Evolutionary conservation across 2,329 filamentous ascomycete species (phyloP).

Genomic region (Neofusicoccum ribis): DNA sequence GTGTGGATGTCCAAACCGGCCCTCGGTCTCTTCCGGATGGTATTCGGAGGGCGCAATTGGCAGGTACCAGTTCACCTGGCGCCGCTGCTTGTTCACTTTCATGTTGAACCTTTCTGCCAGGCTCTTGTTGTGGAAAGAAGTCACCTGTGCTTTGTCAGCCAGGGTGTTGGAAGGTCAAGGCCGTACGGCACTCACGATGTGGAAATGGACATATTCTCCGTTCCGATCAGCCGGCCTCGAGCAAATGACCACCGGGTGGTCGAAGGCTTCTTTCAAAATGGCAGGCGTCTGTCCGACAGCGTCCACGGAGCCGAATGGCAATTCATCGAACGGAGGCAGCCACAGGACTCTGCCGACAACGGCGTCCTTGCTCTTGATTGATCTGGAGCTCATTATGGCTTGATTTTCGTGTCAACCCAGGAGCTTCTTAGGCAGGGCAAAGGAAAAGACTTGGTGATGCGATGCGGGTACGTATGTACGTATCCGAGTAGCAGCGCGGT

Average conservation of each 20-base stretch:
- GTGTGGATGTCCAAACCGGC: neutral
- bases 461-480: neutral
- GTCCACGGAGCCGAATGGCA: neutral
- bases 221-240: conserved; percentile 29
- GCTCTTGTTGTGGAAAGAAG: conserved; percentile 35
- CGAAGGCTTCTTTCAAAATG: conserved; percentile 29
- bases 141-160: conserved; percentile 28
- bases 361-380: neutral
- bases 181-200: conserved; percentile 30
- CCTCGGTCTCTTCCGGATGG: conserved; percentile 33
- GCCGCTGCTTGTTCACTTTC: conserved; percentile 27
- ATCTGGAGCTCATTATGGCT: neutral
- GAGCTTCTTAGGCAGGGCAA: neutral
- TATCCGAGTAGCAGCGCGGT: neutral
- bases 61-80: conserved; percentile 35
- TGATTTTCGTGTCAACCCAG: neutral
- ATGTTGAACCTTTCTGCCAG: conserved; percentile 34
- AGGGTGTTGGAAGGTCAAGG: neutral
- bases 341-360: conserved; percentile 7
- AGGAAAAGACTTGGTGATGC: neutral
- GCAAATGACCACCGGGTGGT: conserved; percentile 35
- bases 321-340: neutral
- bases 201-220: conserved; percentile 32
- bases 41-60: conserved; percentile 33
- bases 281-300: neutral